phyloP scores from a whole-genome alignment of 2,329 filamentous ascomycete genomes.

The Cercospora sp. region DNA sequence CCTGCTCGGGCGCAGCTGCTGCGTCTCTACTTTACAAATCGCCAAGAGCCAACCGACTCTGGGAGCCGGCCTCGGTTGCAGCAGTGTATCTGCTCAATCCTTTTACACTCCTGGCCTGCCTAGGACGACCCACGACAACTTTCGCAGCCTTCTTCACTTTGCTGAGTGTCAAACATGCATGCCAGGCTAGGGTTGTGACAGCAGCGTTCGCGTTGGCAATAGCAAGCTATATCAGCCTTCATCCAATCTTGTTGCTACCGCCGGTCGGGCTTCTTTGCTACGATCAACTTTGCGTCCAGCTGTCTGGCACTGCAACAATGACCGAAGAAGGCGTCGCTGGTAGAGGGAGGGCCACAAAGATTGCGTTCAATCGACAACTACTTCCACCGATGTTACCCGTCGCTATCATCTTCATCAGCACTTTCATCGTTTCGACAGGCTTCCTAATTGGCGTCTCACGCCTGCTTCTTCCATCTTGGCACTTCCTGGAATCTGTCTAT shows the following conservation, averaged over 20 bases:
- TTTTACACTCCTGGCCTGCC: slow-evolving; percentile 86
- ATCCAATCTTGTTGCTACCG: slow-evolving; percentile 81
- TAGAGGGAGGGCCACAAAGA: slow-evolving; percentile 18
- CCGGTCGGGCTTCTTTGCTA: slow-evolving; percentile 80
- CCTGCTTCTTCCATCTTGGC: slow-evolving; percentile 76
- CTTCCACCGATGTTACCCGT: slow-evolving; percentile 33
- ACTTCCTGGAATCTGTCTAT: slow-evolving; percentile 86
- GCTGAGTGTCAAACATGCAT: slow-evolving; percentile 77
- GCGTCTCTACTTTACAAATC: slow-evolving; percentile 77
- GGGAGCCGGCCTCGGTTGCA: slow-evolving; percentile 73
- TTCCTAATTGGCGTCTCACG: slow-evolving; percentile 71
- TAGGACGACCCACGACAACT: slow-evolving; percentile 83
- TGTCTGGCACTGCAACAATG: slow-evolving; percentile 12
- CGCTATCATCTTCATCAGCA: slow-evolving; percentile 54
- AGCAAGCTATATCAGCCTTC: slow-evolving; percentile 88
- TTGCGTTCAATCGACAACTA: slow-evolving; percentile 25
- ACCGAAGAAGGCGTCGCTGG: slow-evolving; percentile 14
- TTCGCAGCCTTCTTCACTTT: slow-evolving; percentile 89
- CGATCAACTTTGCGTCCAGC: slow-evolving; percentile 50
- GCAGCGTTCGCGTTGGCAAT: slow-evolving; percentile 83
- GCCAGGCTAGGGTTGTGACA: slow-evolving; percentile 68
- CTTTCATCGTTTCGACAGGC: slow-evolving; percentile 58
- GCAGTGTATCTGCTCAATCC: slow-evolving; percentile 92
- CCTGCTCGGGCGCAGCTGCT: slow-evolving; percentile 75
- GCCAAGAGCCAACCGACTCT: slow-evolving; percentile 70